phyloP scores from a whole-genome alignment of 2,329 filamentous ascomycete genomes.

The Neonectria sp. region DNA sequence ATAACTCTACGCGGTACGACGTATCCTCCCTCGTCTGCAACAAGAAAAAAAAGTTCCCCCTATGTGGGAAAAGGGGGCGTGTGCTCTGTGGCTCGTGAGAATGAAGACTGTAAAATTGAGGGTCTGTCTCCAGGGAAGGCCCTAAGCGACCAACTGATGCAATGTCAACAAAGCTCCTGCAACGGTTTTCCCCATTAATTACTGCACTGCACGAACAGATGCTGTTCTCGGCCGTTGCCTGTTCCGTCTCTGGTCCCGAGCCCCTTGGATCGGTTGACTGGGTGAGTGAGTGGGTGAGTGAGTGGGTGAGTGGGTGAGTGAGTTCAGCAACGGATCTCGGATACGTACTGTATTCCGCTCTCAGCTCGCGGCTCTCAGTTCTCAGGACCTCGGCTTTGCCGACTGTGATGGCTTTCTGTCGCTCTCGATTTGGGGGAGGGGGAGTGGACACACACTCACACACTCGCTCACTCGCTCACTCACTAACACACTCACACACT shows the following conservation, averaged over 20 bases:
- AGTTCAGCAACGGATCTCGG: not conserved
- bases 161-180: not conserved
- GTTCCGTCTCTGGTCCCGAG: not conserved
- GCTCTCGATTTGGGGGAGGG: not conserved
- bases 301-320: not conserved
- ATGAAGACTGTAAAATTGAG: conserved; percentile 4
- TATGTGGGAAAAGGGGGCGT: not conserved
- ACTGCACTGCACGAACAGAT: not conserved
- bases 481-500: not conserved
- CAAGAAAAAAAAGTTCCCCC: not conserved
- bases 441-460: conserved; percentile 2
- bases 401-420: conserved; percentile 9
- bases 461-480: not conserved
- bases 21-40: not conserved
- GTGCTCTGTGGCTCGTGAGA: not conserved
- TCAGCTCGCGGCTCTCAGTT: not conserved
- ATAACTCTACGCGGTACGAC: not conserved
- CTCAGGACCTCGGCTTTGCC: conserved; percentile 7
- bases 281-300: too few species aligned
- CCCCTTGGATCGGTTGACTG: not conserved
- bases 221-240: not conserved
- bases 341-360: conserved; percentile 1
- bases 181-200: not conserved
- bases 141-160: conserved; percentile 2
- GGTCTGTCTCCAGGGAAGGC: conserved; percentile 6